phyloP scores from a whole-genome alignment of 2,329 filamentous ascomycete species.

The Dendrostoma leiphaemia region DNA sequence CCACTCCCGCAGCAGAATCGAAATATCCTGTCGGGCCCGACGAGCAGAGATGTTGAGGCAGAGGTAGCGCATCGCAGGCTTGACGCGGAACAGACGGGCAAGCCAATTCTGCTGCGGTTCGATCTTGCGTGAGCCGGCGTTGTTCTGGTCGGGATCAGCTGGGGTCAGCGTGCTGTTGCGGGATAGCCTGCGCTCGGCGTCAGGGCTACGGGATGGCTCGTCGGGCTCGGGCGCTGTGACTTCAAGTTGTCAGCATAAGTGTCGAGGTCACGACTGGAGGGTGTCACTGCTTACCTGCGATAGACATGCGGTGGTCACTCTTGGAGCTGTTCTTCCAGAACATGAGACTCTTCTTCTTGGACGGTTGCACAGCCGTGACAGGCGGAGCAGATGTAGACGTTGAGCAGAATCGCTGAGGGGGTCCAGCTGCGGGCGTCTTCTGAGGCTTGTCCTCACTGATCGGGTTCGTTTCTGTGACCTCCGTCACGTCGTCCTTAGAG shows the following conservation, averaged over 20 bases:
- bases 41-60: constrained; percentile 72
- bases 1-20: constrained; percentile 76
- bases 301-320: constrained; percentile 40
- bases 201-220: constrained; percentile 18
- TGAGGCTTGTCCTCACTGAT: background rate
- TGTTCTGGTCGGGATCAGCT: constrained; percentile 37
- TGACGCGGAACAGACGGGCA: constrained; percentile 83
- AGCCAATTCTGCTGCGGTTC: constrained; percentile 82
- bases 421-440: background rate
- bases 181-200: constrained; percentile 13
- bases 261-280: background rate
- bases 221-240: constrained; percentile 31
- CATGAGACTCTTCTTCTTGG: constrained; percentile 50
- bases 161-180: constrained; percentile 27
- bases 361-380: constrained; percentile 20
- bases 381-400: constrained; percentile 20
- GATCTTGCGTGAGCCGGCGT: constrained; percentile 45
- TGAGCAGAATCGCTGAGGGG: constrained; percentile 17
- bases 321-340: constrained; percentile 52
- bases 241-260: constrained; percentile 1
- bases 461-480: constrained; percentile 9
- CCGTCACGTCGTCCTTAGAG: constrained; percentile 35
- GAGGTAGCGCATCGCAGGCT: constrained; percentile 72
- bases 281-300: constrained; percentile 37
- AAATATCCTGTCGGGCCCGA: constrained; percentile 75